Evolutionary conservation across 306 rosid species (phyloP).

Genomic region (Astragalus membranaceus): DNA sequence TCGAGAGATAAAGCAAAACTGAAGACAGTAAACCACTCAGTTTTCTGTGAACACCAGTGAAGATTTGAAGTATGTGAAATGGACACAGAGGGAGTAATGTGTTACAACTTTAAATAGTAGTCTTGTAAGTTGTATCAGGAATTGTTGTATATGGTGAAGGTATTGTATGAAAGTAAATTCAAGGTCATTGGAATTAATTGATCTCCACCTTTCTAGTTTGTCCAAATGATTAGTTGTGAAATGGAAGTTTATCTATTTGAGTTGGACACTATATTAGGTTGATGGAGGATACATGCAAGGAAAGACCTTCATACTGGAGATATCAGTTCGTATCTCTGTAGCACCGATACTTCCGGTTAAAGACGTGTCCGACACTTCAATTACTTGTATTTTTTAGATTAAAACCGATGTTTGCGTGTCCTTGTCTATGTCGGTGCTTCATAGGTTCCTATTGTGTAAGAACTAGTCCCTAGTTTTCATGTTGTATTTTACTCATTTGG

Average conservation of each 20-base stretch:
- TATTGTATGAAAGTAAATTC: constrained; percentile 9
- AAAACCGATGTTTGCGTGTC: too few relatives aligned
- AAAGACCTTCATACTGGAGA: not conserved
- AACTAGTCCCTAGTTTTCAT: constrained; percentile 4
- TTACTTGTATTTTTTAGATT: too few relatives aligned
- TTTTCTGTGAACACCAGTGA: not conserved
- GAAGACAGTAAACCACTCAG: constrained; percentile 1
- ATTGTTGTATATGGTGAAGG: not conserved
- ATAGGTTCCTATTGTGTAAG: not conserved
- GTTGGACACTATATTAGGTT: constrained; percentile 11
- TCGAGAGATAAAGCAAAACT: constrained; percentile 57
- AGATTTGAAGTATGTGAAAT: constrained; percentile 12
- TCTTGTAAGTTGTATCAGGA: constrained; percentile 4
- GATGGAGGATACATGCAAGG: constrained; percentile 8
- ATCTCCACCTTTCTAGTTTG: constrained; percentile 21
- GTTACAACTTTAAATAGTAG: constrained; percentile 21
- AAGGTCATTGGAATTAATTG: constrained; percentile 2
- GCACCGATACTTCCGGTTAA: too few relatives aligned
- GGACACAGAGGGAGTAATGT: constrained; percentile 14
- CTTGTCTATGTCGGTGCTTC: too few relatives aligned
- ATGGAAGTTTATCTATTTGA: constrained; percentile 10
- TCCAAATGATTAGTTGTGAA: constrained; percentile 25
- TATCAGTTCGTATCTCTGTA: too few relatives aligned
- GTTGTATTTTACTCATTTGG: constrained; percentile 19
- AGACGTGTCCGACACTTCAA: too few relatives aligned